Conservation (phyloP, 164 flowering plant genomes). For the Liquidambar formosana region DNA sequence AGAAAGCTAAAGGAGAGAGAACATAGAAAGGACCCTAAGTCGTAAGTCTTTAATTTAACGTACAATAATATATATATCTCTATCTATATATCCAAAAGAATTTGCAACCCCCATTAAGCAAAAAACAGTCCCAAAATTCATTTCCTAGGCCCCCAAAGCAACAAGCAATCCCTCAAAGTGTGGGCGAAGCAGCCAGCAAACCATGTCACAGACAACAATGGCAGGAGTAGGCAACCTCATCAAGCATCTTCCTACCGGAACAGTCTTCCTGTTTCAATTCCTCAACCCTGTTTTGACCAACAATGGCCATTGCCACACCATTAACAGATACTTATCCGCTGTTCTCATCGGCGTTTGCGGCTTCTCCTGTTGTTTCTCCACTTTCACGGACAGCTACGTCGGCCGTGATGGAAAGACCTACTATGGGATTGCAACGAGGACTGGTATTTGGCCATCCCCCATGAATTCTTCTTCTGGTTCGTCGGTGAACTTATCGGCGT, state of each 20-base stretch:
- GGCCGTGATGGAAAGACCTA: constrained; percentile 48
- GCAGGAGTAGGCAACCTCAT: constrained; percentile 62
- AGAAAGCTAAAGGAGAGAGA: too few relatives aligned
- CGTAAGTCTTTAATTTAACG: too few relatives aligned
- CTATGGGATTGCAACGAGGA: constrained; percentile 65
- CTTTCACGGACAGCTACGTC: constrained; percentile 76
- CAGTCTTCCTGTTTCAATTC: constrained; percentile 75
- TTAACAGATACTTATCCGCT: constrained; percentile 59
- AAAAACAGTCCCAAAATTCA: too few relatives aligned
- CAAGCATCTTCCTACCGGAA: constrained; percentile 87
- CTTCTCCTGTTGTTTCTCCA: constrained; percentile 59
- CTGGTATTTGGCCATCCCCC: constrained; percentile 58
- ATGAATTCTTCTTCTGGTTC: too few relatives aligned
- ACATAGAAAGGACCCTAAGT: too few relatives aligned
- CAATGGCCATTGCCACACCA: constrained; percentile 62
- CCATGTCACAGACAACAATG: constrained; percentile 32
- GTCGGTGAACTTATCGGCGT: constrained; percentile 35
- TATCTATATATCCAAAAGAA: too few relatives aligned
- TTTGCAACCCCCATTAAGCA: too few relatives aligned
- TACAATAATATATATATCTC: too few relatives aligned
- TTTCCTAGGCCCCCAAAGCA: too few relatives aligned
- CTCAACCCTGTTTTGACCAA: constrained; percentile 75
- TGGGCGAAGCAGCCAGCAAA: too few relatives aligned
- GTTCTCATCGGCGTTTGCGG: constrained; percentile 52
- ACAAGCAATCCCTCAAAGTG: too few relatives aligned